Base-by-base conservation (phyloP, 1,139 yeast species). In the Geotrichum citri-aurantii region DNA sequence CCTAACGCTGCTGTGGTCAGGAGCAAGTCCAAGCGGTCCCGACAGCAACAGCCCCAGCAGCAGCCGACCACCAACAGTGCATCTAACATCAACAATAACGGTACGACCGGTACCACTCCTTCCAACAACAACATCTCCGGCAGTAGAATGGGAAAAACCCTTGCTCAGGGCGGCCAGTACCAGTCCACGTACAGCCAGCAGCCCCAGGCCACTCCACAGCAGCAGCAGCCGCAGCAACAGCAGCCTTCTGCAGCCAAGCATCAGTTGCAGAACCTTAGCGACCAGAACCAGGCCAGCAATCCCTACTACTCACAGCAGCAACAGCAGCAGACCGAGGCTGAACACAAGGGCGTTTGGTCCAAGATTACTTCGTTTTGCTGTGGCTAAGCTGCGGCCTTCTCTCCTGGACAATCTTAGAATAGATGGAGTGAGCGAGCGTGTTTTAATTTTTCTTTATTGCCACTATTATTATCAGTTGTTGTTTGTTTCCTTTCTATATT, bases 1-100 rank as follows among this genome's bases (percentile, higher is more conserved):
- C 70, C 72, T 26, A 69, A 67, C 58, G 68, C 73, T 40, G 71
- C 72, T 6, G 61, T 68, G 61, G 64, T 66, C 27, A 65, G 73
- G 50, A 68, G 70, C 60, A 69, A 70, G 62, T 67, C 72, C 40
- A 61, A 71, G 55, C 66, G 72, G n/a, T 61, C 61, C 37, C 61
- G 68, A 17, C 60, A 55, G 57, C 50, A 48, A 48, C 59, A 57
- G 42, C 56, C 57, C 19, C 58, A 52, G 55, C 37, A 17, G 56
- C 58, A 8, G 52, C 6, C 42, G 6, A 37, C 42, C 19, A 37
- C 42, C n/a, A 37, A 37, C 14, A 37, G 37, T 21, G 55, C 50
- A 11, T 21, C 52, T n/a, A 46, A 49, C 12, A 24, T 29, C 8
- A 21, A 29, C 14, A 48, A 51, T 8, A 19, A 26, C 24, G 17